Conservation (phyloP, 495 filamentous ascomycete species). For the Penicillium canescens region DNA sequence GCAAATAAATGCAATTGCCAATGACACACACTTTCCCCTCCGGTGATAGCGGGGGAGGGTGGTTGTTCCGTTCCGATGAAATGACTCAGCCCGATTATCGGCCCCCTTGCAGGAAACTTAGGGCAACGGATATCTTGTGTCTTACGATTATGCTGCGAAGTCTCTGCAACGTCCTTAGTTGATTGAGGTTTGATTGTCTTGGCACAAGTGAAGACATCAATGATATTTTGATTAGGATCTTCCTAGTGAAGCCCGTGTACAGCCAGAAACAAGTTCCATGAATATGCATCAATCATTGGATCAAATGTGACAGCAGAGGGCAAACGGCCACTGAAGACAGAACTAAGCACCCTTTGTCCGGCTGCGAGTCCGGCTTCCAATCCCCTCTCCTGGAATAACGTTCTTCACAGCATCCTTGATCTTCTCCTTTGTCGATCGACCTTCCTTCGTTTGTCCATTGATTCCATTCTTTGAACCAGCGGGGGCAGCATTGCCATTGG, state of each 20-base stretch:
- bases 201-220: no score
- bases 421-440: conserved; percentile 39
- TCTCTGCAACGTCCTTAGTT: background rate
- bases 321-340: background rate
- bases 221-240: background rate
- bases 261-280: background rate
- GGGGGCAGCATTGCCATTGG: conserved; percentile 13
- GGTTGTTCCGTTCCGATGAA: conserved; percentile 39
- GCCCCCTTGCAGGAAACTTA: background rate
- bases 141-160: background rate
- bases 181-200: no score
- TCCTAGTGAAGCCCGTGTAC: background rate
- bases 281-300: background rate
- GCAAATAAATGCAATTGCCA: conserved; percentile 8
- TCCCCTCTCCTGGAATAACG: conserved; percentile 33
- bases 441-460: conserved; percentile 30
- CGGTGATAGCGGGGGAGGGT: conserved; percentile 33
- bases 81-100: conserved; percentile 35
- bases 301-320: background rate
- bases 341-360: conserved; percentile 34
- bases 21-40: conserved; percentile 36
- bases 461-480: conserved; percentile 10
- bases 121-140: no score
- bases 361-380: conserved; percentile 45
- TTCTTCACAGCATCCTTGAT: conserved; percentile 33